Conservation (phyloP, 345 rosid species). For the Odontarrhena argentea region DNA sequence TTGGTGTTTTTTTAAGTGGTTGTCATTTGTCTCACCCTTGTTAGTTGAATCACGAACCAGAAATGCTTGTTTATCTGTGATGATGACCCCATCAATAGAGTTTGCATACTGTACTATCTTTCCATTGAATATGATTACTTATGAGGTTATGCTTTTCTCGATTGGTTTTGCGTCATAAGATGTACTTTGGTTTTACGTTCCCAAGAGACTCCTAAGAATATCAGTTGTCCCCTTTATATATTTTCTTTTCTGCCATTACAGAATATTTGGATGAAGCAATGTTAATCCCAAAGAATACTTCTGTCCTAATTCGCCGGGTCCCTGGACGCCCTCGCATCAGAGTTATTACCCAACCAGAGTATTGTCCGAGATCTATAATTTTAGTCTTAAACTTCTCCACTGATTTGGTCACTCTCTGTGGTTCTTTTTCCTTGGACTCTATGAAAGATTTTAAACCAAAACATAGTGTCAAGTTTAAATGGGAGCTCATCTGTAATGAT, state of each 20-base stretch:
- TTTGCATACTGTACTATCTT: not conserved
- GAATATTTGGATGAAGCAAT: slow-evolving; percentile 93
- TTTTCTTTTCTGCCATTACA: slow-evolving; percentile 63
- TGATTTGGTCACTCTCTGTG: slow-evolving; percentile 10
- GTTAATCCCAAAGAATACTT: slow-evolving; percentile 93
- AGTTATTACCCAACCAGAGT: slow-evolving; percentile 79
- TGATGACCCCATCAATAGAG: slow-evolving; percentile 7
- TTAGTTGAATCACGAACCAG: not conserved
- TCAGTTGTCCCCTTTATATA: slow-evolving; percentile 17
- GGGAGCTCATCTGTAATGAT: slow-evolving; percentile 11
- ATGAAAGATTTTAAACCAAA: not conserved
- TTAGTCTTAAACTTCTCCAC: slow-evolving; percentile 41
- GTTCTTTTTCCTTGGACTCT: not conserved
- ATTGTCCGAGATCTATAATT: slow-evolving; percentile 40
- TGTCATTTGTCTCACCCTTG: not conserved
- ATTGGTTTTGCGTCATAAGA: not conserved
- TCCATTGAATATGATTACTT: slow-evolving; percentile 7
- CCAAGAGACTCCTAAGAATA: too few relatives aligned
- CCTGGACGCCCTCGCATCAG: slow-evolving; percentile 97
- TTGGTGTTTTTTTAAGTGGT: not conserved
- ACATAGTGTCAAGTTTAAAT: not conserved
- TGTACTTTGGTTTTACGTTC: too few relatives aligned
- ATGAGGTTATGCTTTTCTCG: not conserved
- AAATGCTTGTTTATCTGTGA: slow-evolving; percentile 2
- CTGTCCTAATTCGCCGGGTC: slow-evolving; percentile 95